Conservation (phyloP, 2,329 filamentous ascomycete genomes). For the Phialophora macrospora region DNA sequence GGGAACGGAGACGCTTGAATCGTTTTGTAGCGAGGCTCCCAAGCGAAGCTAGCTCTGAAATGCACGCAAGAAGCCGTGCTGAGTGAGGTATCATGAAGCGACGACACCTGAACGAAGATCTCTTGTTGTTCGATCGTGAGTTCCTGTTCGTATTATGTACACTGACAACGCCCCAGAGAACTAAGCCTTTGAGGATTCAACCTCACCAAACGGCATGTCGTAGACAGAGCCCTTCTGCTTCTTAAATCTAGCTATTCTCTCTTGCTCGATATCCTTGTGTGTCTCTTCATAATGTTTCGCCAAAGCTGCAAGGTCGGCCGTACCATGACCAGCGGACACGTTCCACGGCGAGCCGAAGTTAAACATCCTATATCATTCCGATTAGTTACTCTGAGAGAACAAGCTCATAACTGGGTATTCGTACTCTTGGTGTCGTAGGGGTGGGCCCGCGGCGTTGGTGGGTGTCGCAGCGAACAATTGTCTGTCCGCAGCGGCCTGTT, state of each 20-base stretch:
- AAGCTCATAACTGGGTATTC: constrained; percentile 8
- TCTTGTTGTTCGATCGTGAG: neutral
- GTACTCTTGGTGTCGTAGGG: constrained; percentile 69
- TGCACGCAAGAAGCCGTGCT: neutral
- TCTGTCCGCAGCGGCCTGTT: constrained; percentile 67
- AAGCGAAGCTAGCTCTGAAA: neutral
- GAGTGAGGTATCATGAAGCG: neutral
- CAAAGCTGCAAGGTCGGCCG: constrained; percentile 63
- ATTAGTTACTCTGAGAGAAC: constrained; percentile 8
- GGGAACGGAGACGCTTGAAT: neutral
- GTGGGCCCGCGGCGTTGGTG: constrained; percentile 51
- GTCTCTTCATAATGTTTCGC: constrained; percentile 67
- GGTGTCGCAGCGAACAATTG: constrained; percentile 61
- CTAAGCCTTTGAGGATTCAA: neutral
- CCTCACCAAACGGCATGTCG: constrained; percentile 36
- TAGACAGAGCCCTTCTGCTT: constrained; percentile 53
- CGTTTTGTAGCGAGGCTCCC: neutral
- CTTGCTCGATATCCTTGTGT: constrained; percentile 61
- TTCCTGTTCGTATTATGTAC: constrained; percentile 27
- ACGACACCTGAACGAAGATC: neutral
- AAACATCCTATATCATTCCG: constrained; percentile 57
- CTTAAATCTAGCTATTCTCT: constrained; percentile 54
- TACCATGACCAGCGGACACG: constrained; percentile 63
- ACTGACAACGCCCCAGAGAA: constrained; percentile 14
- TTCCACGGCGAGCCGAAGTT: constrained; percentile 68